phyloP scores from a whole-genome alignment of 169 alveolate genomes.

The Eimeria acervulina region DNA sequence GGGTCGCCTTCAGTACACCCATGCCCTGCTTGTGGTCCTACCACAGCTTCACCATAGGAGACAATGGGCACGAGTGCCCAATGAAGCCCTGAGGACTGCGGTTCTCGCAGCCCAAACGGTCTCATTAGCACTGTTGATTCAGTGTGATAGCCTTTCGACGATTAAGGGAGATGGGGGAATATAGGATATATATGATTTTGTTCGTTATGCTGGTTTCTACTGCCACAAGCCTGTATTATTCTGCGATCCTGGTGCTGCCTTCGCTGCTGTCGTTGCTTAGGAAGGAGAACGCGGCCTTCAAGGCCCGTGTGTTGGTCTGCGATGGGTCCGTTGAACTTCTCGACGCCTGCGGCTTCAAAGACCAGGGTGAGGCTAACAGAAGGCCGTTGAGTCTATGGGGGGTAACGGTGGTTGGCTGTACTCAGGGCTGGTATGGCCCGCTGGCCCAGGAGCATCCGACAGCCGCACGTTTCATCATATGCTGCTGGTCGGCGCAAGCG shows the following conservation, averaged over 20 bases:
- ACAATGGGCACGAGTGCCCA: neutral
- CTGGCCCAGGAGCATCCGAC: neutral
- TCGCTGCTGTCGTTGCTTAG: constrained; percentile 45
- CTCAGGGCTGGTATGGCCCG: neutral
- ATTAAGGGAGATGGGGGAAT: neutral
- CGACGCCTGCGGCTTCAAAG: constrained; percentile 87
- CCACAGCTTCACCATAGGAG: neutral
- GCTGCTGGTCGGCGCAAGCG: neutral
- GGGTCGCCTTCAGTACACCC: neutral
- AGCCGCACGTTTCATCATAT: neutral
- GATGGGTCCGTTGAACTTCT: constrained; percentile 87
- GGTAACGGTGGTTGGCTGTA: neutral
- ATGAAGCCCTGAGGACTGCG: neutral
- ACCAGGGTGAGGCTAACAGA: constrained; percentile 63
- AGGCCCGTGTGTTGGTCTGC: constrained; percentile 86
- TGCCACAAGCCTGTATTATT: neutral
- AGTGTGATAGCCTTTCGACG: neutral
- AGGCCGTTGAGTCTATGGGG: neutral
- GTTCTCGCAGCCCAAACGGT: neutral
- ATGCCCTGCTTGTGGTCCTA: neutral
- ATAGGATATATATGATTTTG: neutral
- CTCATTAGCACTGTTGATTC: neutral
- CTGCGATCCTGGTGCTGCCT: neutral
- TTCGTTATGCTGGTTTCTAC: neutral
- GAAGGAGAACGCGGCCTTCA: constrained; percentile 87